phyloP scores from a whole-genome alignment of 1,284 basidiomycete genomes.

The Wolfiporia cocos region DNA sequence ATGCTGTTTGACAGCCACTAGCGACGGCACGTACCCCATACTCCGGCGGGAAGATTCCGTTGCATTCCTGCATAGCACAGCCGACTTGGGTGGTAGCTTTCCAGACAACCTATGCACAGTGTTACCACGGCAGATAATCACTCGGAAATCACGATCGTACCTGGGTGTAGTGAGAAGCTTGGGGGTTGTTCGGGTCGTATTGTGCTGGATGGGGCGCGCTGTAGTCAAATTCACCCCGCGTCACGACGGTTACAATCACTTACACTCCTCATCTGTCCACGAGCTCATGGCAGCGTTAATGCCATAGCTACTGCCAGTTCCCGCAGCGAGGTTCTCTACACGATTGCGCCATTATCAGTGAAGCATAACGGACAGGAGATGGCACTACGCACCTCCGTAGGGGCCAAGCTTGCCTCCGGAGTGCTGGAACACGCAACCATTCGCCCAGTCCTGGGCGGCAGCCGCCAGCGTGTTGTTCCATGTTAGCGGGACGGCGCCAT shows the following conservation, averaged over 20 bases:
- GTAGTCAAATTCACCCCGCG: too few relatives aligned
- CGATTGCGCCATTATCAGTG: too few relatives aligned
- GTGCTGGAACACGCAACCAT: constrained; percentile 55
- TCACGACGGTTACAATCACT: constrained; percentile 15
- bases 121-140: background rate
- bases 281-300: constrained; percentile 44
- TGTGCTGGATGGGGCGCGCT: constrained; percentile 31
- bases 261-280: constrained; percentile 56
- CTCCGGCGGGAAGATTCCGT: constrained; percentile 43
- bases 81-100: constrained; percentile 57
- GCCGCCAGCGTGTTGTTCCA: constrained; percentile 52
- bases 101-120: constrained; percentile 43
- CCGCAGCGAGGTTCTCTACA: constrained; percentile 63
- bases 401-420: constrained; percentile 56
- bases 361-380: too few relatives aligned
- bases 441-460: constrained; percentile 61
- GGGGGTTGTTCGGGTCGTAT: constrained; percentile 51
- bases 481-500: constrained; percentile 50
- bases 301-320: constrained; percentile 45
- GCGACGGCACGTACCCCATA: constrained; percentile 49
- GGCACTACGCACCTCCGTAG: constrained; percentile 43
- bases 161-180: constrained; percentile 65
- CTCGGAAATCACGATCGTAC: constrained; percentile 23
- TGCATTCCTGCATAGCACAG: constrained; percentile 49
- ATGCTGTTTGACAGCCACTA: background rate